Conservation (phyloP, 495 filamentous ascomycete genomes). For the Annulohypoxylon stygium region DNA sequence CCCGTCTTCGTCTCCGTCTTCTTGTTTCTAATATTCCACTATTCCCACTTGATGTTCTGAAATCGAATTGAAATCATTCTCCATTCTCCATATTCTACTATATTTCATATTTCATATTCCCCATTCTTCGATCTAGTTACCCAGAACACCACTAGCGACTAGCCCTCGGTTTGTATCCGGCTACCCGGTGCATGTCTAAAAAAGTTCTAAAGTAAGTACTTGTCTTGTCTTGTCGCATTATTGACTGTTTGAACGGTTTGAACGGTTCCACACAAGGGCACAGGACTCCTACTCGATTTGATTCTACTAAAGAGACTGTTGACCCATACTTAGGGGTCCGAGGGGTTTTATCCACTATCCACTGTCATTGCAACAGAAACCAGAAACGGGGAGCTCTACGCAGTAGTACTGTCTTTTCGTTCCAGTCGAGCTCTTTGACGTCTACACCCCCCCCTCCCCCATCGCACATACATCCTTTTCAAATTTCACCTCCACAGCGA, state of each 20-base stretch:
- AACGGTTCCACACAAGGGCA: conserved; percentile 25
- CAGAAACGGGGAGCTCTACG: conserved; percentile 14
- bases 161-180: conserved; percentile 1
- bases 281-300: conserved; percentile 26
- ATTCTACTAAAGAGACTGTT: conserved; percentile 18
- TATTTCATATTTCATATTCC: not conserved
- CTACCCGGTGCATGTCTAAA: conserved; percentile 19
- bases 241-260: conserved; percentile 17
- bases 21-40: not conserved
- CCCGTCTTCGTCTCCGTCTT: conserved; percentile 2
- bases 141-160: not conserved
- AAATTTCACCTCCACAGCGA: conserved; percentile 16
- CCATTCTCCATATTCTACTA: not conserved
- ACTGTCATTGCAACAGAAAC: conserved; percentile 40
- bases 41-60: not conserved
- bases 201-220: conserved; percentile 19
- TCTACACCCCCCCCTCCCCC: conserved; percentile 1
- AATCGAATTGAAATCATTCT: not conserved
- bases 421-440: conserved; percentile 44
- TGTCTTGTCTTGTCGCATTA: conserved; percentile 40
- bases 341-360: conserved; percentile 47
- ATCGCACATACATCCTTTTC: conserved; percentile 18
- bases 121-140: not conserved
- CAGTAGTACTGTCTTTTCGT: conserved; percentile 4
- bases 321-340: conserved; percentile 40